A percentile compares a stretch with the other conserved stretches of the same genome.
Conservation (phyloP, 768 basidiomycete species). For the Suillus decipiens region DNA sequence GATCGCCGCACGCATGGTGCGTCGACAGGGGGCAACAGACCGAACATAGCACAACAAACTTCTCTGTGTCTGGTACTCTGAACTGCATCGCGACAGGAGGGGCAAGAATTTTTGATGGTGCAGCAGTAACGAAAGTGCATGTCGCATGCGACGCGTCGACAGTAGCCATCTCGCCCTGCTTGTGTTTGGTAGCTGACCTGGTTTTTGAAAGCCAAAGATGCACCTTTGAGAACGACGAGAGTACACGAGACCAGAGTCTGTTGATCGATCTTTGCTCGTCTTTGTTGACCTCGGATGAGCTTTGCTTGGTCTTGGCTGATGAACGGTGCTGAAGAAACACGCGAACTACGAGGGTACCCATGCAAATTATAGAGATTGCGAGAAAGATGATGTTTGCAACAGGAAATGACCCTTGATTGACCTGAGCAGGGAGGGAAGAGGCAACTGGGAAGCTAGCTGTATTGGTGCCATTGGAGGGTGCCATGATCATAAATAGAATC, state of each 20-base stretch:
- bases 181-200: background rate
- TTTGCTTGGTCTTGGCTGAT: conserved; percentile 5
- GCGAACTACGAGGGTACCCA: conserved; percentile 21
- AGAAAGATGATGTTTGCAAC: conserved; percentile 24
- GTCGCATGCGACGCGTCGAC: conserved; percentile 27
- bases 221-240: background rate
- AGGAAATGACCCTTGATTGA: conserved; percentile 4
- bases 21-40: background rate
- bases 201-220: conserved; percentile 10
- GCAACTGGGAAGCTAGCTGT: background rate
- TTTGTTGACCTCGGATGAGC: background rate
- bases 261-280: background rate
- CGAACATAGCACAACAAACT: conserved; percentile 5
- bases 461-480: background rate
- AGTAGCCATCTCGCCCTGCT: conserved; percentile 14
- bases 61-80: conserved; percentile 19
- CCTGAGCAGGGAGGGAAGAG: background rate
- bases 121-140: conserved; percentile 26
- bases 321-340: conserved; percentile 25
- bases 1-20: background rate
- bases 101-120: conserved; percentile 23
- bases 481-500: background rate
- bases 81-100: conserved; percentile 26
- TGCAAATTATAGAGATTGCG: conserved; percentile 18
- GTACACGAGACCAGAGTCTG: background rate